Evolutionary conservation across 2,329 filamentous ascomycete species (phyloP), one percentile per base, ranked within the genome.

Genomic region (Arachnomyces sp.): DNA sequence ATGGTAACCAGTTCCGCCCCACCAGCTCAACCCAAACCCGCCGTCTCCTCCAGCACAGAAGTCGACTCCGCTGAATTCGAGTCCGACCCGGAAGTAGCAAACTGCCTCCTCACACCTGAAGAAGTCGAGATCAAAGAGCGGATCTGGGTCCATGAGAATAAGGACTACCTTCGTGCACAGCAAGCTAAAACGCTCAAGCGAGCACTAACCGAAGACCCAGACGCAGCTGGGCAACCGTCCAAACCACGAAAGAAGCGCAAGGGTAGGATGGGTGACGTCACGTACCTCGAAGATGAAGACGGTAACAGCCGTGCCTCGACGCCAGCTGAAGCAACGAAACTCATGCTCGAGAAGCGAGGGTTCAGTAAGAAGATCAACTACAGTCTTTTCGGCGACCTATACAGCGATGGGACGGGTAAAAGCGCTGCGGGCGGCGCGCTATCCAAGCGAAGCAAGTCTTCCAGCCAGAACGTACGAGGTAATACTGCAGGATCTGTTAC

Each of bases 101-200:
- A 84, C 52, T 94, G 89, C 55, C 64, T 88, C 28, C 72, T 96
- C 4, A 76, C 74, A 0, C 75, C 81, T 1, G 76, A 78, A 2
- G 89, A 96, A 64, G 77, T 81, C 2, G 76, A 76, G 28, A 77
- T 88, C 56, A 96, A 95, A 60, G 89, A 95, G 60, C 79, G 80
- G 44, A 84, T 96, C 38, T 98, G 92, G 92, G 80, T 94, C 32
- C 89, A 90, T 44, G 81, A 89, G 57, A 96, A 98, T 62, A 88
- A 92, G 58, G 87, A 93, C 50, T 98, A 89, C 76, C 72, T 98
- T 30, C 84, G 90, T 7, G 76, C 80, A 36, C 83, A 93, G 56
- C 88, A 95, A 56, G 79, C 84, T 44, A 94, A 92, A 61, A 73
- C 83, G 5, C 82, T 93, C 42, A 77, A 83, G 30, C 76, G 80